A percentile compares a stretch with the other conserved stretches of the same genome.
Evolutionary conservation across 2,329 filamentous ascomycete genomes (phyloP).

Genomic region (Calonectria pseudoturangicola): DNA sequence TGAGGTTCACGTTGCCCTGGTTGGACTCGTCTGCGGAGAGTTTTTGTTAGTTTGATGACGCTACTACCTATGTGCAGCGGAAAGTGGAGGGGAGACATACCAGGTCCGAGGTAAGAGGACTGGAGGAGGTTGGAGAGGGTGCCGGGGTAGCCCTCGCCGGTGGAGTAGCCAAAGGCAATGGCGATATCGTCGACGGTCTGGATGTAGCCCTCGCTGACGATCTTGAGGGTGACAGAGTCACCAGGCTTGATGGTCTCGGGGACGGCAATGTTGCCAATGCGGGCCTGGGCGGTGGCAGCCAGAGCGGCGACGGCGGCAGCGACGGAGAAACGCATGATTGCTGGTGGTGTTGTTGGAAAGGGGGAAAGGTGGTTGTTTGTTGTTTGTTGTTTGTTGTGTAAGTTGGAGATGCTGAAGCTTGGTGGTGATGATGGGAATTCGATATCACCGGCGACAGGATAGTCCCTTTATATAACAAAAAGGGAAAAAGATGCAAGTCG

Average conservation of each 20-base stretch:
- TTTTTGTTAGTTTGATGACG: conserved; percentile 9
- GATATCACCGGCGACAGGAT: not conserved
- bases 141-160: conserved; percentile 50
- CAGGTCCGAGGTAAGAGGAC: conserved; percentile 61
- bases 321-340: conserved; percentile 54
- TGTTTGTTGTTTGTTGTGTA: not conserved
- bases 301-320: conserved; percentile 52
- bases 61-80: too few relatives aligned
- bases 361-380: not conserved
- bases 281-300: conserved; percentile 58
- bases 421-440: not conserved
- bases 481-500: not conserved
- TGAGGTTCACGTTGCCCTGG: conserved; percentile 48
- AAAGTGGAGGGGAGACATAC: conserved; percentile 40
- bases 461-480: conserved; percentile 6
- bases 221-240: conserved; percentile 60
- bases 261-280: conserved; percentile 65
- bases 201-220: conserved; percentile 65
- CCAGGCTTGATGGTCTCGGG: conserved; percentile 63
- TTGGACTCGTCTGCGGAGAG: conserved; percentile 49
- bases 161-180: conserved; percentile 64
- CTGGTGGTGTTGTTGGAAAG: conserved; percentile 2
- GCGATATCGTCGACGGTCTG: conserved; percentile 66
- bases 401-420: not conserved
- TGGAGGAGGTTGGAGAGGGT: conserved; percentile 55